Evolutionary conservation across 78 protist genomes (phyloP).

Genomic region (Mantamonas sphyraenae): DNA sequence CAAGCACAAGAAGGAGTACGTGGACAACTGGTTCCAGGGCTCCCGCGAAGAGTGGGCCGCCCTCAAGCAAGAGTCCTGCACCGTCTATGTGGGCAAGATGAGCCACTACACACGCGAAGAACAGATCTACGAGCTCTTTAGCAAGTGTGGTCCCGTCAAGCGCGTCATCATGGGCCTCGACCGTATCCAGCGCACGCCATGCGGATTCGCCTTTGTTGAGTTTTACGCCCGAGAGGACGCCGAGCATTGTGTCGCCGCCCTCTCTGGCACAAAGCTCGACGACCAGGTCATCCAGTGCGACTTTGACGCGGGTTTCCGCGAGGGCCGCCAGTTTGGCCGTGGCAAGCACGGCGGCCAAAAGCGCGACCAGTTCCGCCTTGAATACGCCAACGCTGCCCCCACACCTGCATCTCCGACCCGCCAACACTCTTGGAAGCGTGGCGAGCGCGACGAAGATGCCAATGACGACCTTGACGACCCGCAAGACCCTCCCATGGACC

Average conservation of each 20-base stretch:
- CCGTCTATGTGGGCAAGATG: slow-evolving; percentile 93
- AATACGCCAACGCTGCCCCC: slow-evolving; percentile 60
- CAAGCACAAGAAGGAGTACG: not conserved
- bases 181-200: slow-evolving; percentile 71
- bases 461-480: too few species aligned
- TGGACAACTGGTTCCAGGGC: not conserved
- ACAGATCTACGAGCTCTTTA: slow-evolving; percentile 79
- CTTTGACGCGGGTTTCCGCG: slow-evolving; percentile 89
- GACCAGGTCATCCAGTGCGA: slow-evolving; percentile 82
- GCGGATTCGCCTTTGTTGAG: slow-evolving; percentile 96
- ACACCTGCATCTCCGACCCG: too few species aligned
- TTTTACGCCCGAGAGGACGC: slow-evolving; percentile 74
- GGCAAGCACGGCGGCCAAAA: slow-evolving; percentile 80
- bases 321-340: slow-evolving; percentile 93
- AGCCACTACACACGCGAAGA: slow-evolving; percentile 84
- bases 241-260: slow-evolving; percentile 46
- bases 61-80: not conserved
- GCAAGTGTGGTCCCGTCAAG: slow-evolving; percentile 63
- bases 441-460: too few species aligned
- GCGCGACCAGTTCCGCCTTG: slow-evolving; percentile 75
- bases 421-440: too few species aligned
- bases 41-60: not conserved
- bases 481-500: too few species aligned
- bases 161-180: slow-evolving; percentile 91
- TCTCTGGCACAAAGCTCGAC: slow-evolving; percentile 76